Percentiles rank a stretch among this genome's conserved stretches.
Conservation (phyloP, 2,329 filamentous ascomycete species). For the Fusarium concolor region DNA sequence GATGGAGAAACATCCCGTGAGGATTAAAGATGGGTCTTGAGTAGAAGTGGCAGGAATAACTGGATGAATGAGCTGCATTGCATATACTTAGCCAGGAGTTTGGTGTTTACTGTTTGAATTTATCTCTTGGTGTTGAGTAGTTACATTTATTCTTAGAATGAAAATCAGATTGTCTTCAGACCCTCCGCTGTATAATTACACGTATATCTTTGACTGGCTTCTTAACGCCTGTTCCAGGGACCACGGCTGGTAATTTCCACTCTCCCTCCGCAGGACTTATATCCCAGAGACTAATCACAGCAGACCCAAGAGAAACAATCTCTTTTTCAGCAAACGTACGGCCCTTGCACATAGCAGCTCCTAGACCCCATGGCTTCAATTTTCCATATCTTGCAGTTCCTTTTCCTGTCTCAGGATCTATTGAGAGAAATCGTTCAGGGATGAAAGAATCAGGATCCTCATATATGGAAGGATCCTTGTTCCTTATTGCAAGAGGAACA, state of each 20-base stretch:
- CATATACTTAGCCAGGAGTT: no score
- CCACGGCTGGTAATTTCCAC: slow-evolving; percentile 29
- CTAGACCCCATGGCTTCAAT: slow-evolving; percentile 41
- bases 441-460: slow-evolving; percentile 31
- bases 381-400: slow-evolving; percentile 33
- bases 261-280: slow-evolving; percentile 11
- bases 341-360: slow-evolving; percentile 41
- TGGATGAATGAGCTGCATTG: no score
- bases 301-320: slow-evolving; percentile 28
- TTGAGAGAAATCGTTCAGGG: slow-evolving; percentile 39
- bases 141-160: no score
- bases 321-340: slow-evolving; percentile 45
- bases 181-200: slow-evolving; percentile 32
- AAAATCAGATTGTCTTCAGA: not conserved
- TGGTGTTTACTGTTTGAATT: no score
- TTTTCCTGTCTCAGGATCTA: slow-evolving; percentile 19
- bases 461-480: slow-evolving; percentile 31
- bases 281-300: slow-evolving; percentile 35
- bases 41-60: no score
- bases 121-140: no score
- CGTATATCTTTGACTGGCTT: slow-evolving; percentile 29
- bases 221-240: slow-evolving; percentile 31
- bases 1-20: no score
- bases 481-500: slow-evolving; percentile 28
- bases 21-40: no score